Evolutionary conservation across 148 eudicot species (phyloP).

Genomic region (Rhododendron kiyosumense): DNA sequence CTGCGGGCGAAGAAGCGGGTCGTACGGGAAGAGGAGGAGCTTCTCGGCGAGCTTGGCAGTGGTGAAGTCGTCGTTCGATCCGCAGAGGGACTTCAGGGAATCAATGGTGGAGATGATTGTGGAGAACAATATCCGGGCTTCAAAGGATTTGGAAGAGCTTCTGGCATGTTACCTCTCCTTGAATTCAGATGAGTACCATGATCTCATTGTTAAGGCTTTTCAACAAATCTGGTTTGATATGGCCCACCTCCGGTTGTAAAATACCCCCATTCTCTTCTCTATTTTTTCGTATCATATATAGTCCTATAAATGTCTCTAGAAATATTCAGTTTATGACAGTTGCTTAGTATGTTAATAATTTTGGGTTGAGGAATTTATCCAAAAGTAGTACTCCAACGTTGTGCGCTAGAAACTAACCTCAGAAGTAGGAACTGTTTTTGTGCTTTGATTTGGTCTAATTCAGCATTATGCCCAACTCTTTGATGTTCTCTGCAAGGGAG

Average conservation of each 20-base stretch:
- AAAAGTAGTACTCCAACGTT: neutral
- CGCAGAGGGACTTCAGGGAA: slow-evolving; percentile 52
- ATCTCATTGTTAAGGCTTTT: slow-evolving; percentile 53
- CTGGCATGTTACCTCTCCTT: slow-evolving; percentile 62
- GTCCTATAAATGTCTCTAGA: neutral
- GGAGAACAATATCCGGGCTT: slow-evolving; percentile 40
- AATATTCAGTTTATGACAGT: neutral
- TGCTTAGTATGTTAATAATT: neutral
- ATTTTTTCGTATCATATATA: neutral
- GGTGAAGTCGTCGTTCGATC: slow-evolving; percentile 52
- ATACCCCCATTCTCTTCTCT: neutral
- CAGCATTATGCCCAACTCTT: neutral
- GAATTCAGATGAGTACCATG: slow-evolving; percentile 53
- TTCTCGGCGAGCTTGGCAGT: slow-evolving; percentile 42
- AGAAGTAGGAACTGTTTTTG: neutral
- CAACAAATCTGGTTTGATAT: slow-evolving; percentile 60
- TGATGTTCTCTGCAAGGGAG: neutral
- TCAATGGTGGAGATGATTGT: slow-evolving; percentile 71
- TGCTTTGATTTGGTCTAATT: neutral
- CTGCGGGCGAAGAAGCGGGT: slow-evolving; percentile 14
- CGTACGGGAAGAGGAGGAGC: slow-evolving; percentile 6
- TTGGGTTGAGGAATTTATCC: neutral
- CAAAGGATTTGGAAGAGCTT: slow-evolving; percentile 61
- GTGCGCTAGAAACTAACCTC: neutral
- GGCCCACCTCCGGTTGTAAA: slow-evolving; percentile 13